Percentiles rank a stretch among this genome's conserved stretches.
phyloP scores from a whole-genome alignment of 192 early-diverging fungal genomes.

The Backusella sp. region DNA sequence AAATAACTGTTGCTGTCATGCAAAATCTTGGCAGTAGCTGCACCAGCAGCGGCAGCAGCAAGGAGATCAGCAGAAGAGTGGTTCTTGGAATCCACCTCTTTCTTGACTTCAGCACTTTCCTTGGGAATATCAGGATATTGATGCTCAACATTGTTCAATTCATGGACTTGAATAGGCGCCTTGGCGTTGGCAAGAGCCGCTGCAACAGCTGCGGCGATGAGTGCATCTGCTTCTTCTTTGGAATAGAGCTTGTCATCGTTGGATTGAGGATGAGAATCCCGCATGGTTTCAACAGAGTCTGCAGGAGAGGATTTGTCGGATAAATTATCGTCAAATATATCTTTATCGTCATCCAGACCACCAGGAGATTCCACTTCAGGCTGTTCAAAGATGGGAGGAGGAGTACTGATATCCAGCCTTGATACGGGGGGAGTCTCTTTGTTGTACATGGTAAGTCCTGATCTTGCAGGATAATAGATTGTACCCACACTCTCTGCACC shows the following conservation, averaged over 20 bases:
- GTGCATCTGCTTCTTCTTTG: slow-evolving; percentile 20
- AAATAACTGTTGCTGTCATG: background rate
- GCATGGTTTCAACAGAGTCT: background rate
- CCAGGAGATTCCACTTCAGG: background rate
- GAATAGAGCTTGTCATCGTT: slow-evolving; percentile 8
- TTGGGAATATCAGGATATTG: background rate
- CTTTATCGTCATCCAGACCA: background rate
- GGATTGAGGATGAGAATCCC: background rate
- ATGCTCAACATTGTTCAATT: background rate
- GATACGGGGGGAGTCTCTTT: background rate
- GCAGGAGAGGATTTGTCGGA: background rate
- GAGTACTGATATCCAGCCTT: background rate
- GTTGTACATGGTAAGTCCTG: slow-evolving; percentile 2
- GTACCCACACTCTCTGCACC: slow-evolving; percentile 2
- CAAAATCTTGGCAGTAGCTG: background rate
- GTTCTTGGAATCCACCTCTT: background rate
- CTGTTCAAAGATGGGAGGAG: background rate
- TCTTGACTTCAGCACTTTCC: background rate
- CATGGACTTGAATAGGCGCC: background rate
- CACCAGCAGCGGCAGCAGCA: background rate
- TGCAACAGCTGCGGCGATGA: slow-evolving; percentile 25
- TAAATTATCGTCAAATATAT: background rate
- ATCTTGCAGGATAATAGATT: background rate
- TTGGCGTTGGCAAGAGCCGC: slow-evolving; percentile 22
- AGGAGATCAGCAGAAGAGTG: background rate